These are phyloP conservation scores for Sanghuangporus weigelae DNA, from an alignment of 1,284 basidiomycete species.

Conservation along the genomic window DNA sequence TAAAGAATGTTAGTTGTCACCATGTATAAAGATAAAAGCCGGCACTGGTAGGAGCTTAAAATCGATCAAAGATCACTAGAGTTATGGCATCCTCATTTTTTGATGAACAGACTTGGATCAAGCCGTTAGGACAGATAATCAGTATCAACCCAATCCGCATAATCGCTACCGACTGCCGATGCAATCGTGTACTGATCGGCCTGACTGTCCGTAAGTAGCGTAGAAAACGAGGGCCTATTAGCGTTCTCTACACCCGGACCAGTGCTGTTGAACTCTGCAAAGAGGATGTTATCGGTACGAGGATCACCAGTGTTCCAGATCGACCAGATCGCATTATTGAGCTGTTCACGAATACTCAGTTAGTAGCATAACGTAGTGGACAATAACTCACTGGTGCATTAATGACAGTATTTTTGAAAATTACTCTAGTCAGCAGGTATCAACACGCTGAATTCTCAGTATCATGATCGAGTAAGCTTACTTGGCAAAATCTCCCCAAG, in stretches of 20 bases:
- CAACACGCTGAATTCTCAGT: too few species aligned
- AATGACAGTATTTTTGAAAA: constrained; percentile 17
- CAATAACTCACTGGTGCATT: constrained; percentile 20
- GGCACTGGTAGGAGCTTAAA: too few species aligned
- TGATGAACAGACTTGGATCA: background rate
- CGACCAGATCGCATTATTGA: constrained; percentile 43
- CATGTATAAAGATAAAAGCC: too few species aligned
- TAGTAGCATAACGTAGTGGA: background rate
- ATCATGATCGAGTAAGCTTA: constrained; percentile 18
- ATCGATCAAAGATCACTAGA: background rate
- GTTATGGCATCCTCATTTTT: background rate
- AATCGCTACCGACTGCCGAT: constrained; percentile 40
- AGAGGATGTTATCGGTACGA: constrained; percentile 38
- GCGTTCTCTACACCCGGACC: constrained; percentile 35
- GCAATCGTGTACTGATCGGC: constrained; percentile 36
- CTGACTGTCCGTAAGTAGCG: constrained; percentile 30
- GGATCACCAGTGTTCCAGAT: constrained; percentile 37
- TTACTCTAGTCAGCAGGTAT: constrained; percentile 7
- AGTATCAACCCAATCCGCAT: constrained; percentile 39
- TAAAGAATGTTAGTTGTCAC: too few species aligned
- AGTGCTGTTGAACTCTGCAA: constrained; percentile 42
- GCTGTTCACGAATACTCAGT: constrained; percentile 4
- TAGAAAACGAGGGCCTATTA: constrained; percentile 36
- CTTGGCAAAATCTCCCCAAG: constrained; percentile 44
- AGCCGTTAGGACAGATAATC: constrained; percentile 27